Conservation (phyloP, 2,329 filamentous ascomycete genomes). For the Chaetoscypha palmicola region DNA sequence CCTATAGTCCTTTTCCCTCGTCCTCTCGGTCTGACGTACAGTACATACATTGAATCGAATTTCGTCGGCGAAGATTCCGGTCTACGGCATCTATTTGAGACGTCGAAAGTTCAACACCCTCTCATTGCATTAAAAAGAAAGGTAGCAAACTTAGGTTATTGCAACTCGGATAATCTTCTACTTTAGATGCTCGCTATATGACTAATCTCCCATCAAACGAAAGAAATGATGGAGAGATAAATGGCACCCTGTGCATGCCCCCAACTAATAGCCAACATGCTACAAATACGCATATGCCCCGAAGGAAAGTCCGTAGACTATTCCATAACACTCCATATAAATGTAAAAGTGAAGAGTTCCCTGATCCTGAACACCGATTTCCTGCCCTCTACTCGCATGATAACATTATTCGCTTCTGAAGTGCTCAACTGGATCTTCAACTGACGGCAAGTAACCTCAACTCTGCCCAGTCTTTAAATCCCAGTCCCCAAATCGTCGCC, state of each 20-base stretch:
- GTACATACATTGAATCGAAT: no score
- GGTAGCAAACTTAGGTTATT: no score
- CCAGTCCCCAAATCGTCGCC: constrained; percentile 15
- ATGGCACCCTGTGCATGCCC: neutral
- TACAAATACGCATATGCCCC: neutral
- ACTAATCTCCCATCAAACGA: no score
- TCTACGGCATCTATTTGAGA: no score
- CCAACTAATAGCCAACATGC: neutral
- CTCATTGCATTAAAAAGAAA: no score
- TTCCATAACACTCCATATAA: neutral
- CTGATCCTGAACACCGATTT: neutral
- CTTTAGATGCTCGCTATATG: no score
- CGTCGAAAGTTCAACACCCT: no score
- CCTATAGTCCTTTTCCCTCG: no score
- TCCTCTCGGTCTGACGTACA: no score
- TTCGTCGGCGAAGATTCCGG: no score
- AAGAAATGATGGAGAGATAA: neutral
- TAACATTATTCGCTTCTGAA: neutral
- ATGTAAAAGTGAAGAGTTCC: neutral
- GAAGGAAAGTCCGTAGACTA: constrained; percentile 2
- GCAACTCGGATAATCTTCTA: no score
- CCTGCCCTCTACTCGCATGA: neutral
- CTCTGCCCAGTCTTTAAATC: constrained; percentile 21
- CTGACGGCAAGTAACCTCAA: constrained; percentile 17
- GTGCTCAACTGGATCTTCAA: neutral